A percentile compares a stretch with the other conserved stretches of the same genome.
Conservation (phyloP, 768 basidiomycete species). For the Podaxis sp. region DNA sequence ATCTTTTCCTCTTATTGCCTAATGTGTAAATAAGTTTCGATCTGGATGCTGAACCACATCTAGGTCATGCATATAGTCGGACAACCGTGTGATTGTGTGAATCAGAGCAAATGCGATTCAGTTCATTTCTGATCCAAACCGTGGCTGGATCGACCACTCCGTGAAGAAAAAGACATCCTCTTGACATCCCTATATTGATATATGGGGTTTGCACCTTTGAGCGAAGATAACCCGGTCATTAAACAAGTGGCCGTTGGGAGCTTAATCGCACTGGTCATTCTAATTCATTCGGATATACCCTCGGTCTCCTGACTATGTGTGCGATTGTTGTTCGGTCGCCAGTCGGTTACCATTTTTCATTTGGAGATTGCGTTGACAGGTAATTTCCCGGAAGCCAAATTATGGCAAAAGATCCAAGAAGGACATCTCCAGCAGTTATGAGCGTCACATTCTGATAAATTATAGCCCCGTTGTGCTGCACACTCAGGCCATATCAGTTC, state of each 20-base stretch:
- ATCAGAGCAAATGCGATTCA: background rate
- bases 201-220: background rate
- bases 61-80: background rate
- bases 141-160: background rate
- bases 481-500: background rate
- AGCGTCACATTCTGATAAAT: background rate
- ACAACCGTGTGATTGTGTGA: background rate
- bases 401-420: background rate
- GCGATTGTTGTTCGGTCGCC: background rate
- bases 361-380: background rate
- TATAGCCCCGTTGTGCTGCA: background rate
- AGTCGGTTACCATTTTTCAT: background rate
- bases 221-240: background rate
- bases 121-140: background rate
- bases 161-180: background rate
- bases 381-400: background rate
- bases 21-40: background rate
- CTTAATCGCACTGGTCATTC: background rate
- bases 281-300: slow-evolving; percentile 1
- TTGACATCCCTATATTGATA: background rate
- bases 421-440: background rate
- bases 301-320: slow-evolving; percentile 1
- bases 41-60: background rate
- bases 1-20: background rate
- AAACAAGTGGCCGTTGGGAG: background rate